These are phyloP conservation scores for Wickerhamomyces canadensis DNA, from an alignment of 805 yeast species.

Conservation along the genomic window DNA sequence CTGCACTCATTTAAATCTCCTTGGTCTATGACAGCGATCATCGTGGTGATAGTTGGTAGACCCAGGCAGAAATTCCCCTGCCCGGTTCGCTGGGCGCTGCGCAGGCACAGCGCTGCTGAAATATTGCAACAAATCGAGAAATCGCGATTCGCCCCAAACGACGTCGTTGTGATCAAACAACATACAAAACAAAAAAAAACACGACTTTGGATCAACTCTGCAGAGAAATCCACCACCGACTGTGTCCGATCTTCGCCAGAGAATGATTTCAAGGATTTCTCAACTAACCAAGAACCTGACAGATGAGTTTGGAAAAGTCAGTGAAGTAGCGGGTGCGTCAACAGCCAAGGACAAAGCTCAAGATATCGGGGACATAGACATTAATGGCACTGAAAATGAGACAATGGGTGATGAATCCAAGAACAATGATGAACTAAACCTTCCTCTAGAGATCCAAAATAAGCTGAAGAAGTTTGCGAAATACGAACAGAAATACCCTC, in stretches of 20 bases:
- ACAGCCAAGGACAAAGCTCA: slow-evolving; percentile 2
- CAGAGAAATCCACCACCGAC: neutral
- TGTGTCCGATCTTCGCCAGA: neutral
- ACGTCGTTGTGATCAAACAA: neutral
- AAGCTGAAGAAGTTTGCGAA: slow-evolving; percentile 72
- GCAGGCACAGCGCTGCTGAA: too few species aligned
- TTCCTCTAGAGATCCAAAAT: slow-evolving; percentile 53
- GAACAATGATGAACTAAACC: slow-evolving; percentile 10
- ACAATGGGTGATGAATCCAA: slow-evolving; percentile 2
- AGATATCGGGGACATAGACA: slow-evolving; percentile 2
- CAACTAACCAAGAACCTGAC: slow-evolving; percentile 59
- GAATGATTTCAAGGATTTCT: slow-evolving; percentile 32
- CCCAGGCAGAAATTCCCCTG: too few species aligned
- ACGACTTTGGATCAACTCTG: neutral
- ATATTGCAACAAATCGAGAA: too few species aligned
- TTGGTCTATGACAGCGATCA: too few species aligned
- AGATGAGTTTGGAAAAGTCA: slow-evolving; percentile 51
- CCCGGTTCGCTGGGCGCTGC: too few species aligned
- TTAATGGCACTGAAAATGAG: slow-evolving; percentile 1
- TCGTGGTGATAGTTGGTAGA: too few species aligned
- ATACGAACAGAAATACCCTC: slow-evolving; percentile 89
- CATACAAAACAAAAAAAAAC: neutral
- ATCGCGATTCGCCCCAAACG: too few species aligned
- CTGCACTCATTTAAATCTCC: too few species aligned
- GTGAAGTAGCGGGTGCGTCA: slow-evolving; percentile 23